A percentile compares a stretch with the other conserved stretches of the same genome.
phyloP scores from a whole-genome alignment of 768 basidiomycete species.

The Tephrocybe sp. region DNA sequence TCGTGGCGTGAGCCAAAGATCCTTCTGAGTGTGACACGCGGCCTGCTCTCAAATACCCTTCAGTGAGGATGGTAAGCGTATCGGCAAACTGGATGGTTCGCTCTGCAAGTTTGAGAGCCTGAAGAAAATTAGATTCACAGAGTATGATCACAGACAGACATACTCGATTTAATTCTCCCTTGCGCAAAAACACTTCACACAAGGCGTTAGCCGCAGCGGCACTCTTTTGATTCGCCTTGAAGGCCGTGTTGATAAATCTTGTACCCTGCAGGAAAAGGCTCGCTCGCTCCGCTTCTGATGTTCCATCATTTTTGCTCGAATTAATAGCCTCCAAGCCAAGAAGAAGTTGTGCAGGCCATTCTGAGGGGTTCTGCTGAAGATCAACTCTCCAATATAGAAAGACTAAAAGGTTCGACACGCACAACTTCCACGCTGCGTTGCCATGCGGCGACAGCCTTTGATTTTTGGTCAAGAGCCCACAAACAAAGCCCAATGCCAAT shows the following conservation, averaged over 20 bases:
- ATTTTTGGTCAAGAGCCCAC: constrained; percentile 84
- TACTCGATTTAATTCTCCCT: constrained; percentile 62
- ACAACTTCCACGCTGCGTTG: constrained; percentile 84
- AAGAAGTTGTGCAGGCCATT: constrained; percentile 78
- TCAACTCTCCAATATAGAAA: not conserved
- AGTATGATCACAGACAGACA: constrained; percentile 15
- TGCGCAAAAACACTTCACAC: constrained; percentile 75
- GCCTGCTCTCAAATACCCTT: constrained; percentile 82
- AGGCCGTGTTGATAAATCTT: constrained; percentile 71
- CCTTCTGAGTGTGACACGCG: constrained; percentile 78
- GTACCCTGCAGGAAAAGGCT: constrained; percentile 63
- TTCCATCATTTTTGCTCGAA: constrained; percentile 69
- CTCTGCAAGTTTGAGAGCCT: constrained; percentile 93
- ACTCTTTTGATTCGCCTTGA: constrained; percentile 74
- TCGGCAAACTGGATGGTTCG: constrained; percentile 93
- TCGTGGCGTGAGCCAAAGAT: constrained; percentile 57
- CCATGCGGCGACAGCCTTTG: constrained; percentile 87
- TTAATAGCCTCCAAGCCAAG: constrained; percentile 88
- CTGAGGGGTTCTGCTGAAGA: constrained; percentile 60
- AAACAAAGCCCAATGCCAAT: constrained; percentile 94
- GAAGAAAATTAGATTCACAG: constrained; percentile 1
- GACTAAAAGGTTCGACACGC: constrained; percentile 27
- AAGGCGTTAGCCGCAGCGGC: constrained; percentile 83
- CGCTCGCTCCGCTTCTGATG: constrained; percentile 60
- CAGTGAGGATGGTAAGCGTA: constrained; percentile 77